Evolutionary conservation across 2,329 filamentous ascomycete genomes (phyloP), one percentile per base, ranked within the genome.

Genomic region (Xylaria multiplex): DNA sequence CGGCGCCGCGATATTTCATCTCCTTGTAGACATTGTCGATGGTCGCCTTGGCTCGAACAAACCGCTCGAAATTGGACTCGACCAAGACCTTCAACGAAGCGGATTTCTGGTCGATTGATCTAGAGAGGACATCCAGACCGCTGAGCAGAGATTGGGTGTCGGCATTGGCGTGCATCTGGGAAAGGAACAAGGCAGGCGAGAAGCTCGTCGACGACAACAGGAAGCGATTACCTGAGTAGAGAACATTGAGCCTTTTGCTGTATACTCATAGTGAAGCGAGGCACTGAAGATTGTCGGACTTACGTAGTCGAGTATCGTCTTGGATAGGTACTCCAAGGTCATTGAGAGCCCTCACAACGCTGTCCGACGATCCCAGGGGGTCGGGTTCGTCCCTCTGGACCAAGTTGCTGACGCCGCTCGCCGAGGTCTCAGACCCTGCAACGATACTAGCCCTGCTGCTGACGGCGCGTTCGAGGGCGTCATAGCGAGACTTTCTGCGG

Each of bases 11-110:
- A 71, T 83, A 94, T 84, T 88, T 97, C 96, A 99, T 99, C 79
- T 99, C 96, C 68, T 90, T 96, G 81, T 99, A 99, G 59, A 99
- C 96, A 80, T 97, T 97, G 81, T 99, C 96, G 74, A 99, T 98
- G 7, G 95, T 98, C 19, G 95, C 93, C 79, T 99, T 99, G 49
- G 96, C 96, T 69, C 93, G 91, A 62, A 99, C 96, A 81, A 99
- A 99, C 71, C 95, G 91, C 80, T 99, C 96, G 77, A 99, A 99
- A 78, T 99, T 99, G 70, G 93, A 95, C 79, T 99, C 96, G 27
- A 99, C 96, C 19, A 99, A 86, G 11, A 97, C 92, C 77, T 99
- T 99, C 67, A 99, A 86, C 3, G 94, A 97, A 0, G 95, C 96
- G 0, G 95, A 97, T 79, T 99, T 99, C 80, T 98, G 93, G 75